Conservation (phyloP, 176 grass and related monocot genomes). For the Otatea glauca region DNA sequence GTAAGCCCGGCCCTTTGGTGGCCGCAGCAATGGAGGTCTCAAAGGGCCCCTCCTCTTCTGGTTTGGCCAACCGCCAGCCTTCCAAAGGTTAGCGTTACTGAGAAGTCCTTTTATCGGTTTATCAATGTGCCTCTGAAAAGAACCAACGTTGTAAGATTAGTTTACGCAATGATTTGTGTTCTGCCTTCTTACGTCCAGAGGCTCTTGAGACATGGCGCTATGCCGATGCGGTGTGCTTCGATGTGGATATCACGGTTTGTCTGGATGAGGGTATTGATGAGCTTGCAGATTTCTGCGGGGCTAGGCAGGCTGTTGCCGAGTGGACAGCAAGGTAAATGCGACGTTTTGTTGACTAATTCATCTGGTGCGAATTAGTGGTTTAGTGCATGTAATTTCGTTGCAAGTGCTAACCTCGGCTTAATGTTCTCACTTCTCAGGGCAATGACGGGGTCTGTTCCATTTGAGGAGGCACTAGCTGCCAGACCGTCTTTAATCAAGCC, state of each 20-base stretch:
- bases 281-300: slow-evolving; percentile 81
- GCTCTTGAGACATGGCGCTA: slow-evolving; percentile 59
- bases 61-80: slow-evolving; percentile 34
- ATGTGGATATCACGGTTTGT: slow-evolving; percentile 93
- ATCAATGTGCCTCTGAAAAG: background rate
- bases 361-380: background rate
- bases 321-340: slow-evolving; percentile 74
- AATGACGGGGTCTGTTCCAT: slow-evolving; percentile 87
- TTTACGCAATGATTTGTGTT: background rate
- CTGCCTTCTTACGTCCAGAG: slow-evolving; percentile 37
- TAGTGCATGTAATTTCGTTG: background rate
- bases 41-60: background rate
- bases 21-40: slow-evolving; percentile 34
- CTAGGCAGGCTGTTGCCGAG: slow-evolving; percentile 78
- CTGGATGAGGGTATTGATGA: slow-evolving; percentile 92
- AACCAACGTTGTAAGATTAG: background rate
- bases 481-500: slow-evolving; percentile 86
- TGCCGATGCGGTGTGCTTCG: slow-evolving; percentile 79
- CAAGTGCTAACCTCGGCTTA: background rate
- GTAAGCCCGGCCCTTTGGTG: background rate
- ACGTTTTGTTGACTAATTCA: background rate
- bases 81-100: slow-evolving; percentile 42
- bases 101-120: background rate
- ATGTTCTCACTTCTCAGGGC: slow-evolving; percentile 62
- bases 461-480: slow-evolving; percentile 85